Evolutionary conservation across 2,329 filamentous ascomycete genomes (phyloP).

Genomic region (Calonectria pauciramosa): DNA sequence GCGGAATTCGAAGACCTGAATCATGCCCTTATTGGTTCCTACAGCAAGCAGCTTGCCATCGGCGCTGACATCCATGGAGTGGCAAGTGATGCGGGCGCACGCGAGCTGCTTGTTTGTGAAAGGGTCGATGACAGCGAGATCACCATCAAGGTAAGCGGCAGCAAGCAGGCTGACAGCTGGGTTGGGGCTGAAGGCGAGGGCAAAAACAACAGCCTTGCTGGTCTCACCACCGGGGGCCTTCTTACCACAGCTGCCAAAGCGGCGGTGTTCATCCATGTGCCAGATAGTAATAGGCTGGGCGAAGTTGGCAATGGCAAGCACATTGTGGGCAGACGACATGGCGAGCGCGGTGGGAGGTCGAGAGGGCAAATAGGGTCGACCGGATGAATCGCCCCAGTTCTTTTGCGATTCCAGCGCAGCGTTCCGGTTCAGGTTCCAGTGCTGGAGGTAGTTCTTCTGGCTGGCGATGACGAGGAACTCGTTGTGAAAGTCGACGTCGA

Average conservation of each 20-base stretch:
- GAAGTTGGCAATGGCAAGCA: constrained; percentile 51
- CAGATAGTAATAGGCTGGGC: constrained; percentile 50
- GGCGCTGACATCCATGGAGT: constrained; percentile 48
- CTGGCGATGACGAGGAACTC: constrained; percentile 46
- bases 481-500: constrained; percentile 45
- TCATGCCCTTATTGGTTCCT: constrained; percentile 39
- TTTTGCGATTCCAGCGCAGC: constrained; percentile 21
- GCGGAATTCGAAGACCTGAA: constrained; percentile 48
- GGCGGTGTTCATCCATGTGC: constrained; percentile 50
- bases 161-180: constrained; percentile 46
- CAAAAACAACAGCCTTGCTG: constrained; percentile 45
- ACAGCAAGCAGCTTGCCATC: constrained; percentile 48
- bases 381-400: constrained; percentile 41
- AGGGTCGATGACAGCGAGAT: constrained; percentile 50
- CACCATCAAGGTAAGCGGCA: constrained; percentile 49
- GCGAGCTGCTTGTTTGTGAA: constrained; percentile 42
- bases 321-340: constrained; percentile 46
- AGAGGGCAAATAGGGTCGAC: constrained; percentile 18
- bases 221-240: constrained; percentile 48
- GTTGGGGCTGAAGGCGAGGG: constrained; percentile 53
- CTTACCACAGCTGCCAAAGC: constrained; percentile 51
- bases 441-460: constrained; percentile 42
- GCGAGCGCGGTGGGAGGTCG: constrained; percentile 41
- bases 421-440: constrained; percentile 45
- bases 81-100: constrained; percentile 45